Conservation (phyloP, 2,329 filamentous ascomycete species). For the Seiridium unicorne region DNA sequence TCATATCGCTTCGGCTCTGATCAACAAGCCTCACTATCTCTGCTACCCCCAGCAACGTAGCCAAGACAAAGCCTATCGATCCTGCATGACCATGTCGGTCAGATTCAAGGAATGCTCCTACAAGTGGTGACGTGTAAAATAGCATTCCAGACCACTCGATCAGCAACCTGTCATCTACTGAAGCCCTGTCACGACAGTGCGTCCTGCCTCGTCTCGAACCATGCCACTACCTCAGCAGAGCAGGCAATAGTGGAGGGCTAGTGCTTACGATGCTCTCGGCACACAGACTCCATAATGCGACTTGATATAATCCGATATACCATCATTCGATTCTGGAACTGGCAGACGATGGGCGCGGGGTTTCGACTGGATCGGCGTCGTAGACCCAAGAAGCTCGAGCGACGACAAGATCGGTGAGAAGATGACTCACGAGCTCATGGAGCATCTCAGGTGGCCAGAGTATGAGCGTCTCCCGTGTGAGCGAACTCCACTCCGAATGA, state of each 20-base stretch:
- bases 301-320: neutral
- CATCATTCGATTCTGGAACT: neutral
- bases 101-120: neutral
- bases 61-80: neutral
- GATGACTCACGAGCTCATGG: neutral
- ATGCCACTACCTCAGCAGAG: neutral
- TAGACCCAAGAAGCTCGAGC: neutral
- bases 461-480: too few relatives aligned
- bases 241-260: neutral
- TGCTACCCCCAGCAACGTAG: neutral
- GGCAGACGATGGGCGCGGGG: neutral
- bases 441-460: too few relatives aligned
- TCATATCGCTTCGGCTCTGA: neutral
- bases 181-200: neutral
- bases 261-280: neutral
- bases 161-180: too few relatives aligned
- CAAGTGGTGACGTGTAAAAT: neutral
- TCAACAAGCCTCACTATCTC: neutral
- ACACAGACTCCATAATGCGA: neutral
- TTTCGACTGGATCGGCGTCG: neutral
- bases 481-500: too few relatives aligned
- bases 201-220: neutral
- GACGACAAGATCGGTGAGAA: neutral
- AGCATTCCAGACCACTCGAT: too few relatives aligned
- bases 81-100: neutral